Evolutionary conservation across 352 stramenopile genomes (phyloP), one percentile per base, ranked within the genome.

Genomic region (Globisporangium paroecandrum): DNA sequence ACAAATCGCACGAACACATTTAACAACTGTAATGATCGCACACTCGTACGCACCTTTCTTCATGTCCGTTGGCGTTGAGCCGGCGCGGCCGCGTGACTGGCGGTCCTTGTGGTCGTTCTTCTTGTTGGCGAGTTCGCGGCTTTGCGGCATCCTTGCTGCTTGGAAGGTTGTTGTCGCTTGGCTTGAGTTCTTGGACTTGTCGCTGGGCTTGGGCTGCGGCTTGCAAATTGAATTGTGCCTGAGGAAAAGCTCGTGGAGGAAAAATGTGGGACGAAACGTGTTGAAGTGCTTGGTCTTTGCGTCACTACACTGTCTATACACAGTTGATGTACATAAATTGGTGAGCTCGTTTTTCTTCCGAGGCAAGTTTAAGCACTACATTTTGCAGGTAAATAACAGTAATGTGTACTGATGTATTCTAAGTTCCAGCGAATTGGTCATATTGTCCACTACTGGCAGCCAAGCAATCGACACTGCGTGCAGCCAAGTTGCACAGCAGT

Each of bases 21-120:
- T 4, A 34, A 4, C 53, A 58, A 36, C 29, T 15, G 20, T 32
- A 49, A 24, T 38, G 20, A 47, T 32, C 13, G 10, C 12, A 27
- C 36, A 27, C 46, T 38, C 18, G 12, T 25, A 65, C 58, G 10
- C 49, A 75, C 51, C 67, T 46, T 46, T 47, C 27, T 70, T 62
- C 66, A 61, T n/a, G 41, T 55, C 36, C 4, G 63, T 69, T 1
- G 63, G 63, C 10, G 63, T 61, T 9, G 64, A 69, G 9, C 58
- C 58, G 24, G 64, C 64, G 15, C 71, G 81, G 2, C 85, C 87
- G n/a, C 85, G 80, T 57, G 85, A 92, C 34, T 93, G 85, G 34
- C 83, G 87, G 70, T 95, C 84, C 81, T 94, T 94, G 68, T 87
- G 72, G 67, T 89, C 82, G 72, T 91, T 93, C 78, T 92, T 94